Percentiles rank a stretch among this genome's conserved stretches.
phyloP scores from a whole-genome alignment of 2,329 filamentous ascomycete genomes.

The Taxawa tesnikishii region DNA sequence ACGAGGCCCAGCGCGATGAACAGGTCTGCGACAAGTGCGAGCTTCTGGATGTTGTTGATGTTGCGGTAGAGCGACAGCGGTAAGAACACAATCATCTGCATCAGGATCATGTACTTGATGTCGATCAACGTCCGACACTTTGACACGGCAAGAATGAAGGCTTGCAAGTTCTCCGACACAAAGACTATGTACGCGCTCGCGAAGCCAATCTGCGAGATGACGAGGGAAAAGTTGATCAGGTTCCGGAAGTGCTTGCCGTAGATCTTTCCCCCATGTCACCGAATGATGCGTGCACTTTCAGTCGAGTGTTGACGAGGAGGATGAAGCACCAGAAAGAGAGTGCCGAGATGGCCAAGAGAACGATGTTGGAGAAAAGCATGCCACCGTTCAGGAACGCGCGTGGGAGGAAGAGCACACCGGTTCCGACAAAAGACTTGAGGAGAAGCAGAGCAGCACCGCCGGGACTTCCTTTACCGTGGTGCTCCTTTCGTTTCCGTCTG shows the following conservation, averaged over 20 bases:
- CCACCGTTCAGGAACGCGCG: constrained; percentile 91
- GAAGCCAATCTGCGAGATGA: constrained; percentile 91
- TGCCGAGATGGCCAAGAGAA: constrained; percentile 72
- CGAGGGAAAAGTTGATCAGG: constrained; percentile 81
- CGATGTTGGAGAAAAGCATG: constrained; percentile 90
- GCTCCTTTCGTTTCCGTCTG: constrained; percentile 63
- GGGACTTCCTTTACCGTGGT: constrained; percentile 64
- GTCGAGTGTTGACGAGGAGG: constrained; percentile 72
- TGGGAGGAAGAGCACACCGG: constrained; percentile 84
- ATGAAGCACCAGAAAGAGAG: constrained; percentile 98
- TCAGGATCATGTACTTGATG: constrained; percentile 79
- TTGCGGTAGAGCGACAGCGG: constrained; percentile 89
- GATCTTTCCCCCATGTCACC: constrained; percentile 90
- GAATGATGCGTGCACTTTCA: constrained; percentile 86
- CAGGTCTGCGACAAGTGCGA: constrained; percentile 81
- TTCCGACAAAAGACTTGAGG: constrained; percentile 96
- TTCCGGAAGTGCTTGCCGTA: constrained; percentile 85
- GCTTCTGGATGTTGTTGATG: constrained; percentile 93
- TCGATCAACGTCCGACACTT: constrained; percentile 76
- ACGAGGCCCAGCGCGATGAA: constrained; percentile 89
- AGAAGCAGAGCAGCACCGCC: constrained; percentile 72
- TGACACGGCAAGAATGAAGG: constrained; percentile 84
- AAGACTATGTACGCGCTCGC: constrained; percentile 95
- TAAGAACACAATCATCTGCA: constrained; percentile 92
- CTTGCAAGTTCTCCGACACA: constrained; percentile 87